These are phyloP conservation scores for Fusarium subtropicale DNA, from an alignment of 2,329 filamentous ascomycete genomes.

Conservation along the genomic window DNA sequence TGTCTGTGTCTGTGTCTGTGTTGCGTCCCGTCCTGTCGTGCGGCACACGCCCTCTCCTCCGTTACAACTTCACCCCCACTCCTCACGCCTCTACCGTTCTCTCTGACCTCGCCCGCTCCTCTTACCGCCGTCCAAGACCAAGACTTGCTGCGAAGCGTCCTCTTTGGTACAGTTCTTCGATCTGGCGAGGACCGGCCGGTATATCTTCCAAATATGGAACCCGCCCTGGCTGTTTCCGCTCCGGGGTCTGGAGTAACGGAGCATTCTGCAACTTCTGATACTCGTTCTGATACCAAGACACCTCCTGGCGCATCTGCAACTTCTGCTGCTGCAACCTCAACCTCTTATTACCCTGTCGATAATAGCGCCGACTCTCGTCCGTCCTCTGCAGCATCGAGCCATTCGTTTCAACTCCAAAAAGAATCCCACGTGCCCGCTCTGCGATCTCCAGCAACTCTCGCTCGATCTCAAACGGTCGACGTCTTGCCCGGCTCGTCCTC, in stretches of 20 bases:
- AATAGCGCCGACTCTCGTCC: slow-evolving; percentile 29
- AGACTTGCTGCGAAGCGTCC: slow-evolving; percentile 31
- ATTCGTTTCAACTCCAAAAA: slow-evolving; percentile 28
- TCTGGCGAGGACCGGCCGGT: slow-evolving; percentile 38
- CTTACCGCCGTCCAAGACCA: slow-evolving; percentile 24
- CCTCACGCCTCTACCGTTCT: slow-evolving; percentile 20
- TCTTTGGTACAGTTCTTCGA: slow-evolving; percentile 22
- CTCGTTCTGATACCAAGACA: slow-evolving; percentile 43
- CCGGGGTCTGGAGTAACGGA: slow-evolving; percentile 40
- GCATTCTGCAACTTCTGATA: slow-evolving; percentile 43
- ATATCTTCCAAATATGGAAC: slow-evolving; percentile 46
- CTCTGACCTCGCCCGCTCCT: slow-evolving; percentile 11
- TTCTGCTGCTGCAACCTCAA: slow-evolving; percentile 34
- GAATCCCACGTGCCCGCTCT: slow-evolving; percentile 24
- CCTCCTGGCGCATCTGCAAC: slow-evolving; percentile 31
- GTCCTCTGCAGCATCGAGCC: slow-evolving; percentile 37
- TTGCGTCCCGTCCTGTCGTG: slow-evolving; percentile 1
- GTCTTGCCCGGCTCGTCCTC: slow-evolving; percentile 36
- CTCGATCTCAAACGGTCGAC: slow-evolving; percentile 46
- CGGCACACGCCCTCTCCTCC: slow-evolving; percentile 26
- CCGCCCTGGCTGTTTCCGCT: slow-evolving; percentile 39
- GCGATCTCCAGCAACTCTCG: slow-evolving; percentile 34
- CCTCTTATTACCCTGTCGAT: slow-evolving; percentile 34
- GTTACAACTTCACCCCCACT: slow-evolving; percentile 29
- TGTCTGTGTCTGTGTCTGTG: not conserved